Evolutionary conservation across 306 rosid species (phyloP).

Genomic region (Cicer bijugum): DNA sequence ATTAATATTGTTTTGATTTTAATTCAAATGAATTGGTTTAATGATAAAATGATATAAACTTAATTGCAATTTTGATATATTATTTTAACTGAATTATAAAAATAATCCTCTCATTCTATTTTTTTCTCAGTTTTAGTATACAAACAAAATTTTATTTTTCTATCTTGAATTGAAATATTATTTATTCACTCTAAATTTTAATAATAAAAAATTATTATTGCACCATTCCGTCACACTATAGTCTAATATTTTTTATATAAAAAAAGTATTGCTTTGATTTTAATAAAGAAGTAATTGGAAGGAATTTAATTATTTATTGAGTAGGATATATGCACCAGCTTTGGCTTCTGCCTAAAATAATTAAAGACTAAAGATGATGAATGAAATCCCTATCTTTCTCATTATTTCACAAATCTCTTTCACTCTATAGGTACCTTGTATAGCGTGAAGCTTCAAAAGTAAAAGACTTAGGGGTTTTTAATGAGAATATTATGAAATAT

Average conservation of each 20-base stretch:
- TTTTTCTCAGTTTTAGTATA: too few species aligned
- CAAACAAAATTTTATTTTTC: too few species aligned
- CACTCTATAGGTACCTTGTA: slow-evolving; percentile 36
- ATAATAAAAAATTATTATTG: too few species aligned
- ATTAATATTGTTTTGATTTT: slow-evolving; percentile 26
- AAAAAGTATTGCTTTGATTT: neutral
- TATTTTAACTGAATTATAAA: too few species aligned
- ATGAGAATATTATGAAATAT: slow-evolving; percentile 33
- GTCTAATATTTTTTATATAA: too few species aligned
- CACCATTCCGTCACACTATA: too few species aligned
- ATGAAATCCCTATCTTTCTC: neutral
- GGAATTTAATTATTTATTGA: slow-evolving; percentile 41
- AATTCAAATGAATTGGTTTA: too few species aligned
- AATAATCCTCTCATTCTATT: too few species aligned
- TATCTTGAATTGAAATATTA: too few species aligned
- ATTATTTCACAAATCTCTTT: slow-evolving; percentile 13
- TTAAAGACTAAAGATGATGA: slow-evolving; percentile 32
- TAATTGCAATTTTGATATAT: too few species aligned
- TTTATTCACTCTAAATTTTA: too few species aligned
- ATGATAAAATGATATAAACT: too few species aligned
- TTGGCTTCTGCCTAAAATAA: slow-evolving; percentile 24
- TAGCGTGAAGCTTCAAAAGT: slow-evolving; percentile 48
- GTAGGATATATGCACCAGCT: slow-evolving; percentile 41
- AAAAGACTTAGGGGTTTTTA: neutral
- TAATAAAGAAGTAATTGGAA: slow-evolving; percentile 22